A percentile compares a stretch with the other conserved stretches of the same genome.
Conservation (phyloP, 2,329 filamentous ascomycete genomes). For the Parafenestella ontariensis region DNA sequence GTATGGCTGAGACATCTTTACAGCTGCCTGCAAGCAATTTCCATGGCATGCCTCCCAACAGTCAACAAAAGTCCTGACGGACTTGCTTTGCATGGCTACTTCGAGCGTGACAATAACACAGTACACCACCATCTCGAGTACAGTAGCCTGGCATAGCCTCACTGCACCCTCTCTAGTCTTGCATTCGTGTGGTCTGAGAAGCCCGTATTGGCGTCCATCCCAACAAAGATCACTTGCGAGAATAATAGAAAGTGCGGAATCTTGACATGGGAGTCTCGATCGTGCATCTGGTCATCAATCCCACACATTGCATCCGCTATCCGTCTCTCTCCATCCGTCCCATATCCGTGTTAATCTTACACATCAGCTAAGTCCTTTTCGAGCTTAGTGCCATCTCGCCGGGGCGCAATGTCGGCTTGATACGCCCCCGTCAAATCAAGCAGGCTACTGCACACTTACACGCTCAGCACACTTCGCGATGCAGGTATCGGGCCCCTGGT, state of each 20-base stretch:
- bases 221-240: constrained; percentile 7
- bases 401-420: constrained; percentile 16
- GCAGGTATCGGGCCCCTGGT: constrained; percentile 28
- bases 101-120: constrained; percentile 4
- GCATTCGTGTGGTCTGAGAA: constrained; percentile 14
- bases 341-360: constrained; percentile 13
- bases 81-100: constrained; percentile 8
- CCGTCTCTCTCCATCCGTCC: constrained; percentile 16
- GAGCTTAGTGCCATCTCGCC: constrained; percentile 9
- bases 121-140: constrained; percentile 11
- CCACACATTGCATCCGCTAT: constrained; percentile 23
- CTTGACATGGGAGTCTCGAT: constrained; percentile 33
- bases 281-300: constrained; percentile 32
- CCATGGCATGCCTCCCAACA: constrained; percentile 13
- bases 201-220: constrained; percentile 10
- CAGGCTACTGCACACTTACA: constrained; percentile 32
- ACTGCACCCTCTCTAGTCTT: constrained; percentile 4
- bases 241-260: constrained; percentile 10
- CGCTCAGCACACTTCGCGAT: constrained; percentile 24
- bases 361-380: constrained; percentile 6
- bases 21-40: constrained; percentile 21
- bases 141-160: constrained; percentile 18
- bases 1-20: constrained; percentile 26
- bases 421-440: constrained; percentile 20
- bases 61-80: constrained; percentile 7